Base-by-base conservation (phyloP, 257 asterid genomes). In the Thymus quinquecostatus region DNA sequence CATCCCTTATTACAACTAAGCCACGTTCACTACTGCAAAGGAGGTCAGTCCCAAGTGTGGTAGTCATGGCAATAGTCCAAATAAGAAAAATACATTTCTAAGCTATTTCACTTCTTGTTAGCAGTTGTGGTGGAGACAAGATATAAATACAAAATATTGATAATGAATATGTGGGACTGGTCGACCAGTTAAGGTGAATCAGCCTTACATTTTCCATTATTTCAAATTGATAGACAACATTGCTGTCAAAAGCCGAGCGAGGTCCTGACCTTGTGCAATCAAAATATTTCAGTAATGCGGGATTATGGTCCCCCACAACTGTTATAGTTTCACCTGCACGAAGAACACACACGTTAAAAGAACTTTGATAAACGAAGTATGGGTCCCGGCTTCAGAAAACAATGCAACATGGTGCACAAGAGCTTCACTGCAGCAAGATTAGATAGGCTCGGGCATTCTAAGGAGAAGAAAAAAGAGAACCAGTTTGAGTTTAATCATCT, bases 261-360 rank as follows among this genome's bases (percentile, higher is more conserved):
- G 99, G 99, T 73, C 99, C 99, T 72, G 99, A 89, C 73, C 99
- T 86, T 11, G 99, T 91, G 90, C 96, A 91, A 63, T 94, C 99
- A 75, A 91, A 94, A 72, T 82, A 94, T 75, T 83, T 94, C 85
- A 94, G 72, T 45, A 94, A 80, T 56, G 88, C 87, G 67, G 97
- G 89, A 80, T 94, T 64, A 67, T 94, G 99, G 81, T 94, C 99
- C 76, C 99, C 99, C 29, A 94, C 99, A 71, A 94, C 87, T 36
- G 99, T 94, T 66, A 94, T 82, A 5, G 99, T 94, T 80, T 94
- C 98, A 65, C 99, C 99, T 94, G 82, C 40, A 77, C 66, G 48
- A 79, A 69, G 49, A 68, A 59, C 65, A 75, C 78, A 53, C 41
- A 38, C 41, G 28, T 30, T 53, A 30, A 38, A 79, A 48, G 10